phyloP scores from a whole-genome alignment of 2,329 filamentous ascomycete species.

The Aspergillus novofumigatus region DNA sequence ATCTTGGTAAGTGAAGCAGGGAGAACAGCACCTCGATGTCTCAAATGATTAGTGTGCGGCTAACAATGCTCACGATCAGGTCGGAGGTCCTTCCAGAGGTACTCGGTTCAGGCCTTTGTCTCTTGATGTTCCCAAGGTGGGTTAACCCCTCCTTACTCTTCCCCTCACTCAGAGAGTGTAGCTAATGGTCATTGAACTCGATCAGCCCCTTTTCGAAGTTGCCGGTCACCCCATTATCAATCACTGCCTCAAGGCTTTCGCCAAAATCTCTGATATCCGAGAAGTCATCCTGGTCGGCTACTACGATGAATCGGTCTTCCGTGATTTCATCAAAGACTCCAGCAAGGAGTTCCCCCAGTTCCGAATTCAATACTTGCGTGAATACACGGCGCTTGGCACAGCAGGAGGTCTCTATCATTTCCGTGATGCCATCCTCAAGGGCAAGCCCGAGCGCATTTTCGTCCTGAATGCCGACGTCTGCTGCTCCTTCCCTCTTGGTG shows the following conservation, averaged over 20 bases:
- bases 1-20: constrained; percentile 68
- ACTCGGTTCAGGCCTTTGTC: constrained; percentile 93
- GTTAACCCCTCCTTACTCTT: constrained; percentile 22
- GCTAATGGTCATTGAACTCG: constrained; percentile 3
- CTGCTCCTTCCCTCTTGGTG: constrained; percentile 92
- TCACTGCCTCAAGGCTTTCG: constrained; percentile 90
- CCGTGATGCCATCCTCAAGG: constrained; percentile 97
- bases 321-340: constrained; percentile 95
- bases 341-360: constrained; percentile 79
- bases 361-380: constrained; percentile 89
- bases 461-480: constrained; percentile 98
- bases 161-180: constrained; percentile 9
- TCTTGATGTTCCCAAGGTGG: constrained; percentile 90
- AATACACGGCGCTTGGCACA: constrained; percentile 94
- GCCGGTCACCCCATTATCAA: constrained; percentile 97
- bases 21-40: neutral
- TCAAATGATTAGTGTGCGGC: constrained; percentile 9
- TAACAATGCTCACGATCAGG: constrained; percentile 52
- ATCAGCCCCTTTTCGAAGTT: constrained; percentile 91
- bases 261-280: constrained; percentile 85
- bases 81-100: constrained; percentile 90
- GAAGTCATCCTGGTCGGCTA: constrained; percentile 98
- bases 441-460: constrained; percentile 89
- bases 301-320: constrained; percentile 96
- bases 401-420: constrained; percentile 98